Base-by-base conservation (phyloP, 768 basidiomycete species). In the Guyanaporus albipodus region DNA sequence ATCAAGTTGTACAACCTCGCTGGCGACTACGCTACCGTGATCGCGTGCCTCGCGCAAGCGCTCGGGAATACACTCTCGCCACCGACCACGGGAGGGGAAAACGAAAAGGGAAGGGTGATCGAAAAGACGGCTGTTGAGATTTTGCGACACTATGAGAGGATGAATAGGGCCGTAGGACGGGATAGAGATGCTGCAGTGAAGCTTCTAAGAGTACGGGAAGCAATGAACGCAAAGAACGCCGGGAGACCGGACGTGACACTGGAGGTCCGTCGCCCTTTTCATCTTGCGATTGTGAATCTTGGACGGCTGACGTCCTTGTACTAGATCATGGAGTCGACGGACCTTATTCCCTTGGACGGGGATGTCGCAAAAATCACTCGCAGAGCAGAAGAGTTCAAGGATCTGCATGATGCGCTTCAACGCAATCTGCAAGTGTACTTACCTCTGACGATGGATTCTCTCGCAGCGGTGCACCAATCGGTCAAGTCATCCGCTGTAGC, bases 1-100 rank as follows among this genome's bases (percentile, higher is more conserved):
- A 92, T 98, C 71, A 91, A 93, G 62, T 72, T 99, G 35, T 97
- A 92, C 71, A 94, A 97, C 68, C 81, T 97, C 29, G 94, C 94
- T 1, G 89, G 90, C 27, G 88, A 94, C 53, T 92, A 93, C 62
- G 70, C 78, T 12, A 91, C 89, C 21, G 95, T 98, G 44, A 80
- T 97, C 33, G 75, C 82, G 7, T 90, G 89, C 43, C 84, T 98
- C 28, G 91, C 91, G 12, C 81, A 83, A 45, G 90, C 91, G 2
- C 75, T 99, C 2, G 91, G 93, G 14, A 87, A 84, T 59, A 85
- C 88, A 0, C 74, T 97, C 38, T 73, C 83, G 3, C 77, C 87
- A 54, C 80, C 84, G 0, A 61, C 63, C 36, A 60, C 83, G 0
- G 66, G 64, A n/a, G 61, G 67, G 40, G 69, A 77, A 48, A 67